These are phyloP conservation scores for Colletotrichum tabaci DNA, from an alignment of 2,329 filamentous ascomycete species.

Conservation along the genomic window DNA sequence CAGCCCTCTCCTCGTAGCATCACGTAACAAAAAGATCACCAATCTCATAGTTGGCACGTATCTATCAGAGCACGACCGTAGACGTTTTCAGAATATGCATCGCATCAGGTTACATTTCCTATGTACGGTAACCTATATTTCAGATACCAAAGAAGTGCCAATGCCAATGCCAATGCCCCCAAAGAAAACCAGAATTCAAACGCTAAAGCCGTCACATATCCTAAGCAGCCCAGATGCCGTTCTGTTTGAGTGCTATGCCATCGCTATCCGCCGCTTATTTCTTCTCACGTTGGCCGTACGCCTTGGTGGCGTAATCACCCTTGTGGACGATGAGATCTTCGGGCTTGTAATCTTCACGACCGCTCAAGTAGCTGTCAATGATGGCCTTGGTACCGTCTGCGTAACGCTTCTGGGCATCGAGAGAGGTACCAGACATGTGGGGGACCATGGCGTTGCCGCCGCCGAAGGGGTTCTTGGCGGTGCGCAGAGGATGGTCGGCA, in stretches of 20 bases:
- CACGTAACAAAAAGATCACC: not conserved
- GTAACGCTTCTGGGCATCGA: constrained; percentile 96
- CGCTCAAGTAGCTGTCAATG: constrained; percentile 90
- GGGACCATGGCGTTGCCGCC: constrained; percentile 99
- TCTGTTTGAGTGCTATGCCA: constrained; percentile 21
- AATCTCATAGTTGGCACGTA: too few species aligned
- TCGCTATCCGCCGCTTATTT: constrained; percentile 46
- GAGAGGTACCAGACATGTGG: constrained; percentile 99
- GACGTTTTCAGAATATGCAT: not conserved
- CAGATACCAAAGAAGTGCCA: constrained; percentile 12
- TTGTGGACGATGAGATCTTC: constrained; percentile 92
- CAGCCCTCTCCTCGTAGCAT: not conserved
- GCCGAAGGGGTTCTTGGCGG: constrained; percentile 93
- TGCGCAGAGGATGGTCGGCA: constrained; percentile 91
- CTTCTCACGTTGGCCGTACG: constrained; percentile 83
- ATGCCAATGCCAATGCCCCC: constrained; percentile 34
- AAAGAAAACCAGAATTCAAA: constrained; percentile 5
- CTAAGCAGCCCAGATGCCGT: constrained; percentile 3
- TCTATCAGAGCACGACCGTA: too few species aligned
- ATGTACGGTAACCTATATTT: constrained; percentile 36
- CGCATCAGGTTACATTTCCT: constrained; percentile 33
- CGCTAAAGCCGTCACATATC: constrained; percentile 30
- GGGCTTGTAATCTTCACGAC: constrained; percentile 87
- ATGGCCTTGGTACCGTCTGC: constrained; percentile 91
- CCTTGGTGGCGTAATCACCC: constrained; percentile 95